phyloP scores from a whole-genome alignment of 2,329 filamentous ascomycete species.

The Tolypocladium pustulatum region DNA sequence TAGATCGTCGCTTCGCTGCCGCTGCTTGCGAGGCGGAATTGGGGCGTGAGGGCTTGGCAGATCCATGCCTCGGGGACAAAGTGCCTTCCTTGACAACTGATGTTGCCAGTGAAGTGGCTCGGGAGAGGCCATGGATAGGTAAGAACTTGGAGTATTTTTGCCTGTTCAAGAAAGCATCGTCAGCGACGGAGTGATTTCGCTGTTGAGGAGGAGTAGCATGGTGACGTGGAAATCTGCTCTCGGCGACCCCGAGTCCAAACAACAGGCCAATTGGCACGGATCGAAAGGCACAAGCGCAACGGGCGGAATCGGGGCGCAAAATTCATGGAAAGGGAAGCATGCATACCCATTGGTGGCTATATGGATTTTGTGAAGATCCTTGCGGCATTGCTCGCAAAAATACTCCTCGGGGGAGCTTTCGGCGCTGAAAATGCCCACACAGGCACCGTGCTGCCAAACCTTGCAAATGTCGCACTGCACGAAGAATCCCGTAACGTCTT shows the following conservation, averaged over 20 bases:
- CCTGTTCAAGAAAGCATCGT: conserved; percentile 29
- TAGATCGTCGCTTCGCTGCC: conserved; percentile 76
- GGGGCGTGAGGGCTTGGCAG: conserved; percentile 45
- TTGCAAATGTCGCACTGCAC: conserved; percentile 97
- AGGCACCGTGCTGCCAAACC: conserved; percentile 97
- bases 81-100: conserved; percentile 55
- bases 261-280: background rate
- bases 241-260: background rate
- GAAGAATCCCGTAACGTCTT: conserved; percentile 89
- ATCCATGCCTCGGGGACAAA: conserved; percentile 42
- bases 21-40: conserved; percentile 43
- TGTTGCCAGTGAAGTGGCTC: conserved; percentile 48
- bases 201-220: background rate
- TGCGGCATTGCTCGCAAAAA: conserved; percentile 91
- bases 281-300: background rate
- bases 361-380: conserved; percentile 80
- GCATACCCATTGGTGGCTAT: conserved; percentile 76
- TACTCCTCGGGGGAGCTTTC: conserved; percentile 91
- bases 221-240: background rate
- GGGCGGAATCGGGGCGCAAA: background rate
- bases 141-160: conserved; percentile 59
- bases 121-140: conserved; percentile 46
- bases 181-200: conserved; percentile 16
- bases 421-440: conserved; percentile 93
- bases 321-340: background rate